Conservation (phyloP, 805 yeast genomes). For the Candida vartiovaarae region DNA sequence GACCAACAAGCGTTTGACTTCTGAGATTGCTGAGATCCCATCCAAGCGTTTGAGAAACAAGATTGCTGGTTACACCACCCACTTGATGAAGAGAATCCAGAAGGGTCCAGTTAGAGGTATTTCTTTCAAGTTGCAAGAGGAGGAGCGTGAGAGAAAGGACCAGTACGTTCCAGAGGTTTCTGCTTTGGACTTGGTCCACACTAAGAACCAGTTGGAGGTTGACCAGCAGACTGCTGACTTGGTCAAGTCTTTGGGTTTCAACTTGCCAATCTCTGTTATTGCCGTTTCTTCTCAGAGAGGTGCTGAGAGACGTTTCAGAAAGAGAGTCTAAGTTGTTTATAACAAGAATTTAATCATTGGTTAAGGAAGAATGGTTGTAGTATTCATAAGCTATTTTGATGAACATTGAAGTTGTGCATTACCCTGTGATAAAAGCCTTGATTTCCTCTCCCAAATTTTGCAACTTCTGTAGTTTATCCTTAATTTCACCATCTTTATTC, state of each 20-base stretch:
- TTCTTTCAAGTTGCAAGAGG: conserved; percentile 99
- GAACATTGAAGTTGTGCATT: conserved; percentile 2
- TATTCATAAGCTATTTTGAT: not conserved
- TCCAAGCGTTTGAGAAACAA: conserved; percentile 99
- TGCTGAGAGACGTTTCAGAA: conserved; percentile 83
- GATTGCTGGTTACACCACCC: conserved; percentile 99
- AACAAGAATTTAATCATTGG: conserved; percentile 13
- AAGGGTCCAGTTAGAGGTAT: conserved; percentile 99
- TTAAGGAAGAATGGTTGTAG: not conserved
- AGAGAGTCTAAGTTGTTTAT: conserved; percentile 57
- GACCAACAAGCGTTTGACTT: conserved; percentile 99
- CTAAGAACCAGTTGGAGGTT: conserved; percentile 93
- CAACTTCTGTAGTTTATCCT: conserved; percentile 29
- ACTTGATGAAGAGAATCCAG: conserved; percentile 99
- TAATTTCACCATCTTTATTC: conserved; percentile 25
- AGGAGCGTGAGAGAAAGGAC: conserved; percentile 99
- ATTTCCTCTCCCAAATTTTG: conserved; percentile 38
- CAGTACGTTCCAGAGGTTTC: conserved; percentile 99
- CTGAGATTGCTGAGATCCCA: conserved; percentile 97
- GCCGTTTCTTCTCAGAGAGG: conserved; percentile 85
- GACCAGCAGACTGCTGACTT: conserved; percentile 95
- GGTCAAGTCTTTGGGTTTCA: conserved; percentile 90
- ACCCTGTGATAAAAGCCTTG: conserved; percentile 25
- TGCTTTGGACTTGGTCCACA: conserved; percentile 96
- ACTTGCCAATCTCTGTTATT: conserved; percentile 78